These are phyloP conservation scores for Leishmania arabica DNA, from an alignment of 208 protist species.

Conservation along the genomic window DNA sequence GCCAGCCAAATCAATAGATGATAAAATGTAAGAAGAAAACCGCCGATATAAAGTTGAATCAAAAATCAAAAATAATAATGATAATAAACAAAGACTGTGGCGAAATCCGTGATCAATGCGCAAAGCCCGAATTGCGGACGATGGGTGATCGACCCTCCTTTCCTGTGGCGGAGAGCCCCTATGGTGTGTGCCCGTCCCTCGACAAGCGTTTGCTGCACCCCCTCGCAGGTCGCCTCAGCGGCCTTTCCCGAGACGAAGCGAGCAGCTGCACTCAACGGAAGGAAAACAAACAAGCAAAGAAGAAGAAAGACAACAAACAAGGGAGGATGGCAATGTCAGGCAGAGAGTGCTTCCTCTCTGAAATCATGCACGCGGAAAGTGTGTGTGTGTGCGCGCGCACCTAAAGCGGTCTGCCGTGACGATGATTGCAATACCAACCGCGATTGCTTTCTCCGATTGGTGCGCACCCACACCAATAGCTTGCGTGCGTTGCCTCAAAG, in stretches of 20 bases:
- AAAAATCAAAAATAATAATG: constrained; percentile 5
- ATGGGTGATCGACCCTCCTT: not conserved
- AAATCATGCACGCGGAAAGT: not conserved
- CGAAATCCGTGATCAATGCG: not conserved
- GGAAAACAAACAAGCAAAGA: not conserved
- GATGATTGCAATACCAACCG: not conserved
- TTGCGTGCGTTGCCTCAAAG: not conserved
- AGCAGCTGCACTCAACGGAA: not conserved
- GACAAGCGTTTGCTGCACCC: not conserved
- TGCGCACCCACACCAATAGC: not conserved
- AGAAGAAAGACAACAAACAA: not conserved
- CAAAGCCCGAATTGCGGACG: not conserved
- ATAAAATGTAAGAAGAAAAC: not conserved
- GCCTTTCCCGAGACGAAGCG: not conserved
- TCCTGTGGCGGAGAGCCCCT: too few species aligned
- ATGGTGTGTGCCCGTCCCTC: not conserved
- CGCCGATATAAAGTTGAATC: not conserved
- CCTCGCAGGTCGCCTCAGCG: not conserved
- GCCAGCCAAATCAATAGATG: not conserved
- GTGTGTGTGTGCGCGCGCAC: not conserved
- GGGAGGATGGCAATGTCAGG: not conserved
- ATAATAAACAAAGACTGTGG: constrained; percentile 2
- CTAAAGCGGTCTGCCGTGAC: not conserved
- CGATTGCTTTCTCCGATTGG: not conserved
- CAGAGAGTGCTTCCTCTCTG: not conserved